Percentiles rank a stretch among this genome's conserved stretches.
Evolutionary conservation across 768 basidiomycete species (phyloP).

Genomic region (Termitomyces sp.): DNA sequence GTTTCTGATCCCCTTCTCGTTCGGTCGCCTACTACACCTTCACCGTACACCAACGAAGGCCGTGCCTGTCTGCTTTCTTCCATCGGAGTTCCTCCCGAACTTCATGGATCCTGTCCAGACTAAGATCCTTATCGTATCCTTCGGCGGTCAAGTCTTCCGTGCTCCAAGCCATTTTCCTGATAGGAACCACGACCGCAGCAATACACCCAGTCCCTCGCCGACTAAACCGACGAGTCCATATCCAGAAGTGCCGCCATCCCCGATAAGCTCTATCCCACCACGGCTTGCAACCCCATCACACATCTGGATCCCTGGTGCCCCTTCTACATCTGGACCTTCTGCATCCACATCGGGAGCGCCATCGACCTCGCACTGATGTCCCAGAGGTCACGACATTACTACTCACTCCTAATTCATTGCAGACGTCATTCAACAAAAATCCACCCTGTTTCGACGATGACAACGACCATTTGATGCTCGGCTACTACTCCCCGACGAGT

Average conservation of each 20-base stretch:
- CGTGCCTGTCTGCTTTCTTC: conserved; percentile 48
- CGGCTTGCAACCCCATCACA: conserved; percentile 48
- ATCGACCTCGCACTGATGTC: not conserved
- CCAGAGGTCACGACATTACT: conserved; percentile 25
- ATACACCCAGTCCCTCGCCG: conserved; percentile 14
- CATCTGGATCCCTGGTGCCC: conserved; percentile 54
- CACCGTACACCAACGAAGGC: conserved; percentile 47
- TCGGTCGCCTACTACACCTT: conserved; percentile 40
- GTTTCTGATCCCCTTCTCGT: conserved; percentile 64
- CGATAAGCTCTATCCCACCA: conserved; percentile 12
- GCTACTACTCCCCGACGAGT: conserved; percentile 57
- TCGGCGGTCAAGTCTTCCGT: conserved; percentile 73
- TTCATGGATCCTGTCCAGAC: conserved; percentile 41
- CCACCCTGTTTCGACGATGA: conserved; percentile 4
- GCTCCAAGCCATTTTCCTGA: conserved; percentile 41
- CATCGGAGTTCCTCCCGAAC: conserved; percentile 51
- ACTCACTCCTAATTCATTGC: conserved; percentile 23
- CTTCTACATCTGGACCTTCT: conserved; percentile 36
- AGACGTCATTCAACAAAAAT: conserved; percentile 7
- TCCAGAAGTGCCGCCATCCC: not conserved
- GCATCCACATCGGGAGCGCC: not conserved
- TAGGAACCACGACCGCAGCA: conserved; percentile 22
- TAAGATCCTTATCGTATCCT: conserved; percentile 72
- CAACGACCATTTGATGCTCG: conserved; percentile 23
- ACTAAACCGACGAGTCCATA: not conserved